These are phyloP conservation scores for Capronia americana DNA, from an alignment of 2,329 filamentous ascomycete genomes.

Conservation along the genomic window DNA sequence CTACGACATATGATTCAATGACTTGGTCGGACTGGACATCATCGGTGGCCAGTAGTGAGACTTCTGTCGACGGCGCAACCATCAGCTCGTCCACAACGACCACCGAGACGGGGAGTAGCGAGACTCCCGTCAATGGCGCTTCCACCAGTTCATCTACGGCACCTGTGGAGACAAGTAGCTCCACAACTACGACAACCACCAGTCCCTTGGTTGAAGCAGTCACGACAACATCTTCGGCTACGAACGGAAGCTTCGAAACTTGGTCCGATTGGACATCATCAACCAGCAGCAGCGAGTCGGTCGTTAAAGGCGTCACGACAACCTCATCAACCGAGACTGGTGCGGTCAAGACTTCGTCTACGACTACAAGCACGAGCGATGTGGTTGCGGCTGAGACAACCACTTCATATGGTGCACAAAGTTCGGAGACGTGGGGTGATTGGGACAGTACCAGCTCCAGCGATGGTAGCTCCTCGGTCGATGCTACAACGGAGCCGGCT, in stretches of 20 bases:
- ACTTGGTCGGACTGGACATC: conserved; percentile 1
- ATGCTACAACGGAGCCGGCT: not conserved
- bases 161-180: not conserved
- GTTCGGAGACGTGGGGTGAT: conserved; percentile 17
- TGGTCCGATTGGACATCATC: conserved; percentile 17
- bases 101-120: not conserved
- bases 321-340: not conserved
- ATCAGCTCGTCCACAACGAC: conserved; percentile 12
- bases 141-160: conserved; percentile 8
- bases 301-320: not conserved
- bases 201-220: conserved; percentile 7
- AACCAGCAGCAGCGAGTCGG: not conserved
- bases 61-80: conserved; percentile 7
- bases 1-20: conserved; percentile 12
- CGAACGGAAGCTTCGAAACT: conserved; percentile 1
- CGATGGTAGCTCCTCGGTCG: not conserved
- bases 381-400: conserved; percentile 4
- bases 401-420: not conserved
- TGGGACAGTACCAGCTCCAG: conserved; percentile 9
- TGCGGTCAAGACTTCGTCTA: not conserved
- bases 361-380: conserved; percentile 8
- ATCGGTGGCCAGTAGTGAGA: not conserved
- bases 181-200: conserved; percentile 3
- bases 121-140: conserved; percentile 3
- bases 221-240: conserved; percentile 19